Evolutionary conservation across 306 rosid genomes (phyloP), one percentile per base, ranked within the genome.

Genomic region (Vigna mungo): DNA sequence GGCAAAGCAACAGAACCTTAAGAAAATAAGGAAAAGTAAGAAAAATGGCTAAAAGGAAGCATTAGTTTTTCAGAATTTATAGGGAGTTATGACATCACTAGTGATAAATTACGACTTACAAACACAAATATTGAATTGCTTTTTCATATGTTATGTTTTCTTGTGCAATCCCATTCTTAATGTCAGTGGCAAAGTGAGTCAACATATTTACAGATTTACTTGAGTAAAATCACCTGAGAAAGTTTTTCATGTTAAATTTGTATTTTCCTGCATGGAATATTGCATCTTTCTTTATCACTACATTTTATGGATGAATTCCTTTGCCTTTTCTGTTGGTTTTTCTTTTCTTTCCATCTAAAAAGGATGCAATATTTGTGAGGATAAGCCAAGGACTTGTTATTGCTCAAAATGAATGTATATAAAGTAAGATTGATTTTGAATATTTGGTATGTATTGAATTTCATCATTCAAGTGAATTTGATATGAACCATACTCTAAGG

Each of bases 111-210:
- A 51, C n/a, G 9, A 16, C 15, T 47, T 15, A 14, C 53, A 54
- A 16, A 7, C 20, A 27, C 18, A 46, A 30, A 54, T 70, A 53
- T 54, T 62, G 47, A 76, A 36, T 37, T 55, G 60, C 64, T 30
- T 32, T 9, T 70, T 70, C 61, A 20, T 32, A 23, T 71, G 20
- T 32, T 53, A 16, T 32, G 6, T 1, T 7, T 30, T 76, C 17
- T 36, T 21, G 37, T 78, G 41, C 41, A 23, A 58, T 16, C 59
- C 12, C 84, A 78, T 78, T 87, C 81, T 18, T 86, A 78, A 25
- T 49, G 16, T 48, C 66, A n/a, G 32, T 15, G 63, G 64, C 65
- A 8, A 51, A 79, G 56, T 36, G 23, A 47, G 70, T 49, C 47
- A 13, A 9, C 36, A 36, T 4, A 36, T 51, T 34, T 34, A 36